Evolutionary conservation across 2,329 filamentous ascomycete species (phyloP).

Genomic region (Aspergillus transmontanensis): DNA sequence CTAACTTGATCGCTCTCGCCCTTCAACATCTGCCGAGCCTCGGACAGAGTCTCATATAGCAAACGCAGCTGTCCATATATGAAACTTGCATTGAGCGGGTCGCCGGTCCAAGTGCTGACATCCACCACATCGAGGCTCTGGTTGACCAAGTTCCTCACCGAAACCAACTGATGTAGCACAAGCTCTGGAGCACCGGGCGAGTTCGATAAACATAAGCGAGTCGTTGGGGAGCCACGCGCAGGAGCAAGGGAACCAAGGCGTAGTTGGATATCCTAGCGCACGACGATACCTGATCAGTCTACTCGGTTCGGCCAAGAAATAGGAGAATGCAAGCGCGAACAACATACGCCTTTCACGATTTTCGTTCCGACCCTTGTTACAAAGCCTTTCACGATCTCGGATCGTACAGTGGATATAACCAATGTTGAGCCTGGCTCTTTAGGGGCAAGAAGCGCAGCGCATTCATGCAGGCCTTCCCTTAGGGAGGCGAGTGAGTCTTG

Average conservation of each 20-base stretch:
- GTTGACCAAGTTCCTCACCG: conserved; percentile 76
- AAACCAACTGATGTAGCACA: conserved; percentile 69
- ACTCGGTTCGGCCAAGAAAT: too few relatives aligned
- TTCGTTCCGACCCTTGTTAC: conserved; percentile 88
- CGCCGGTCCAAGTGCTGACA: conserved; percentile 72
- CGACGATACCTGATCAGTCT: conserved; percentile 1
- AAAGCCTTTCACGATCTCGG: conserved; percentile 88
- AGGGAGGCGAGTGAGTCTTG: conserved; percentile 63
- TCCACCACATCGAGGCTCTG: conserved; percentile 81
- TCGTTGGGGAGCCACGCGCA: conserved; percentile 53
- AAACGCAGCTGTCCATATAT: conserved; percentile 61
- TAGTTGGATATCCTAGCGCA: conserved; percentile 69
- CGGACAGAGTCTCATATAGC: conserved; percentile 62
- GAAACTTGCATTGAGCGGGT: conserved; percentile 61
- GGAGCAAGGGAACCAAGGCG: conserved; percentile 61
- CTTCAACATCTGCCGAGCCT: conserved; percentile 62
- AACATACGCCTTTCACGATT: conserved; percentile 82
- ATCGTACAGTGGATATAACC: conserved; percentile 81
- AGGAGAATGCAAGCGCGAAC: not conserved
- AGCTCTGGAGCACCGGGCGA: conserved; percentile 59
- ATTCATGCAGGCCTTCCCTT: conserved; percentile 79
- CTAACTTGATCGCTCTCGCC: conserved; percentile 54
- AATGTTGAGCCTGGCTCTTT: conserved; percentile 84
- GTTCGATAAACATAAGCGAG: conserved; percentile 55
- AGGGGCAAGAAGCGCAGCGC: conserved; percentile 81